These are phyloP conservation scores for Sphagnum magellanicum DNA, from an alignment of 228 moss, liverwort and hornwort genomes.

Conservation along the genomic window DNA sequence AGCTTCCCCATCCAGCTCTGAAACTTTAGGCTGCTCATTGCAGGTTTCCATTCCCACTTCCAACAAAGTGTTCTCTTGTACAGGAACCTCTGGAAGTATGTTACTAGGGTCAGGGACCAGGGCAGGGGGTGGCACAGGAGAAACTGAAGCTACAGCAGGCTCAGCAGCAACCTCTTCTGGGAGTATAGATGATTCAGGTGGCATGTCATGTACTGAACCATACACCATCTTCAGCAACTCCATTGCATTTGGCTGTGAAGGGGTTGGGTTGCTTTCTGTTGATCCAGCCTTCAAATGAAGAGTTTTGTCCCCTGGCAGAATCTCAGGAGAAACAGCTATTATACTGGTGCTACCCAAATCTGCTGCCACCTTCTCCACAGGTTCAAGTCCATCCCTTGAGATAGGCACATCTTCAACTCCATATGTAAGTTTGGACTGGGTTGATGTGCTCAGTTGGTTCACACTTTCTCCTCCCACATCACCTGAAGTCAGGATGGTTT, in stretches of 20 bases:
- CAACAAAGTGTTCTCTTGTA: not conserved
- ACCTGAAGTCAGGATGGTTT: not conserved
- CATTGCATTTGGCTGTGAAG: constrained; percentile 3
- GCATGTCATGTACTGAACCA: constrained; percentile 10
- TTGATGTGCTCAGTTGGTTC: constrained; percentile 3
- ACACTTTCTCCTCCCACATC: constrained; percentile 6
- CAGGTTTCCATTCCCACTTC: not conserved
- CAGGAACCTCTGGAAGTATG: not conserved
- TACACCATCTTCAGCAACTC: constrained; percentile 12
- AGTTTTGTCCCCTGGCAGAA: not conserved
- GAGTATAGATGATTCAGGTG: constrained; percentile 8
- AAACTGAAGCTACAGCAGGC: not conserved
- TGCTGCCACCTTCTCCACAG: constrained; percentile 1
- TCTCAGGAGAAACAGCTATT: not conserved
- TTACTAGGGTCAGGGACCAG: not conserved
- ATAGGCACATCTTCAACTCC: not conserved
- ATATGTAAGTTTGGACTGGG: constrained; percentile 10
- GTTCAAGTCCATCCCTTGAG: constrained; percentile 6
- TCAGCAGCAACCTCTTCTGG: constrained; percentile 2
- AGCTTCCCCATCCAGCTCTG: constrained; percentile 2
- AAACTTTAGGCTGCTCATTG: not conserved
- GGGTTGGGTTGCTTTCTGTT: not conserved
- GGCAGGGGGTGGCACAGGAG: not conserved
- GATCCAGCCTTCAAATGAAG: not conserved
- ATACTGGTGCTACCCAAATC: constrained; percentile 8